Evolutionary conservation across 331 rosid genomes (phyloP).

Genomic region (Dryas integrifolia): DNA sequence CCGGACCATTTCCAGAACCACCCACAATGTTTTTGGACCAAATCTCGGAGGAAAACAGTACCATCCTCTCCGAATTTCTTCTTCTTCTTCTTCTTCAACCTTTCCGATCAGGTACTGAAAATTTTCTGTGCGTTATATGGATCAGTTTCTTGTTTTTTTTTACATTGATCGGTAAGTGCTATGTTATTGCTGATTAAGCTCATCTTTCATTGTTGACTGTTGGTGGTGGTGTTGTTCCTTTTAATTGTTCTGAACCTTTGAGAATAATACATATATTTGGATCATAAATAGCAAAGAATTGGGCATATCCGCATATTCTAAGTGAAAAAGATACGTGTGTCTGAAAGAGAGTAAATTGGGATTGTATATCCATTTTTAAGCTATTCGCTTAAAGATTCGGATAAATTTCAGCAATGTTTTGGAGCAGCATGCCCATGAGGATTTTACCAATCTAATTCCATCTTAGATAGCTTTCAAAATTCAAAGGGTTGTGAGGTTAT

Average conservation of each 20-base stretch:
- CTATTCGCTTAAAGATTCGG: too few relatives aligned
- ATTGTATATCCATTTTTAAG: background rate
- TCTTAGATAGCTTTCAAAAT: background rate
- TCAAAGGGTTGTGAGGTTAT: background rate
- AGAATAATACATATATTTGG: too few relatives aligned
- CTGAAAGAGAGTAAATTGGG: background rate
- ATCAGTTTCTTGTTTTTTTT: background rate
- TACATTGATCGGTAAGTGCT: background rate
- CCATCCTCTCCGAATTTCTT: conserved; percentile 23
- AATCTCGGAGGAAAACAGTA: background rate
- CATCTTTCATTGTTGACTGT: too few relatives aligned
- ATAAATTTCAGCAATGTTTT: background rate
- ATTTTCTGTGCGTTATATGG: background rate
- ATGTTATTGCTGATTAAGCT: conserved; percentile 5
- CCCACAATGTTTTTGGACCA: background rate
- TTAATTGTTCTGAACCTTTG: too few relatives aligned
- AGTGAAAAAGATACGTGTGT: background rate
- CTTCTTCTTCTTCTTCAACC: conserved; percentile 14
- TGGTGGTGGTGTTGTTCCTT: too few relatives aligned
- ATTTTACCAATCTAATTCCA: background rate
- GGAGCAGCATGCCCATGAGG: background rate
- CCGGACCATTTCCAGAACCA: background rate
- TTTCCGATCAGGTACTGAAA: conserved; percentile 26
- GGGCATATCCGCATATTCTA: background rate
- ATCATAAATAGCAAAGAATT: background rate